Base-by-base conservation (phyloP, 73 alveolate species). In the Blepharisma japonicum region DNA sequence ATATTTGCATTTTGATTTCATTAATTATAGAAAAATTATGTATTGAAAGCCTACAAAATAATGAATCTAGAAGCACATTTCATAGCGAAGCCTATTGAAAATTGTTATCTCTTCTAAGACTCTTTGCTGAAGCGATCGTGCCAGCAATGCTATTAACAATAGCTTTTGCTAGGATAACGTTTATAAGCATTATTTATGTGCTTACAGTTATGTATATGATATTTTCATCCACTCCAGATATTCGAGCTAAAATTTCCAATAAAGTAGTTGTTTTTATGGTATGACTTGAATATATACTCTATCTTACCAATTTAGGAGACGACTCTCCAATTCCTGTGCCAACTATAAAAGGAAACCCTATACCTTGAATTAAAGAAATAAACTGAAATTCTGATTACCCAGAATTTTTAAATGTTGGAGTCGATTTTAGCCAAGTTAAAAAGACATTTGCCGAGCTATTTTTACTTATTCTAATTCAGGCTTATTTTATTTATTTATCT, bases 371-470 rank as follows among this genome's bases (percentile, higher is more conserved):
- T 2, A 61, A n/a, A 61, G 23, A 39, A 61, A 61, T 61, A 8
- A 61, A 61, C 47, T 61, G 74, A 39, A 61, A 25, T 2, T 14
- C 74, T 61, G 74, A 61, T 61, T n/a, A 61, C 47, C 74, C 74
- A 20, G 74, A 14, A 9, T 61, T 61, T 61, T 25, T 61, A 20
- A 61, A 61, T 25, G 18, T 61, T 14, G 74, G 74, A 3, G 23
- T 39, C 5, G 46, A 39, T n/a, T 20, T 61, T 25, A 39, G 23
- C 74, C 74, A 61, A 61, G 18, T 61, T 20, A 14, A 61, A 20
- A 61, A 61, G 2, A 25, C 46, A 14, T 61, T 14, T 25, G 14
- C 5, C 0, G 74, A 61, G 2, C 5, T 61, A 5, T 25, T 61
- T 8, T 61, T n/a, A 2, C 14, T 39, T 14, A 8, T 61, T 1